These are phyloP conservation scores for Diaporthe velutina DNA, from an alignment of 2,329 filamentous ascomycete genomes.

Conservation along the genomic window DNA sequence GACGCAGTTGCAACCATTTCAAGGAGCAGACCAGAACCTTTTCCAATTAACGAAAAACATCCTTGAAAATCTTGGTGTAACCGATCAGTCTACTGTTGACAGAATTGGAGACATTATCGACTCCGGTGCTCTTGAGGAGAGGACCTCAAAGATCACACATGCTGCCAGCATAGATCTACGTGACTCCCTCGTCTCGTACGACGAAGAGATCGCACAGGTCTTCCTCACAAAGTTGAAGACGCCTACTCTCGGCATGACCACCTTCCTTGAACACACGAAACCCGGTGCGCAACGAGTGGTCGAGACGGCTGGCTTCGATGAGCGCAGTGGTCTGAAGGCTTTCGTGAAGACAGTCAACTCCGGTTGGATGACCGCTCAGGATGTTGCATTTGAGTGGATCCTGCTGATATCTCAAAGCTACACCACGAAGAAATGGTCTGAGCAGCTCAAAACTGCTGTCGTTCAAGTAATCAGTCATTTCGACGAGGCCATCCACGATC, in stretches of 20 bases:
- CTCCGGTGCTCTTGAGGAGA: constrained; percentile 63
- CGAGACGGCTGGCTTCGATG: constrained; percentile 63
- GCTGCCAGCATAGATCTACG: constrained; percentile 64
- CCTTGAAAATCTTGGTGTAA: constrained; percentile 66
- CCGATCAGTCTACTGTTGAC: constrained; percentile 60
- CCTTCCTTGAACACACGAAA: constrained; percentile 75
- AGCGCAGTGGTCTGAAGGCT: constrained; percentile 62
- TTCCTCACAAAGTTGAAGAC: constrained; percentile 67
- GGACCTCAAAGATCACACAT: constrained; percentile 61
- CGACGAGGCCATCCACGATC: constrained; percentile 65
- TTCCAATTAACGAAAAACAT: constrained; percentile 69
- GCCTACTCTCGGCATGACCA: constrained; percentile 66
- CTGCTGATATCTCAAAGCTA: constrained; percentile 65
- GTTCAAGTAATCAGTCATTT: constrained; percentile 68
- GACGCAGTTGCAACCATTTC: constrained; percentile 68
- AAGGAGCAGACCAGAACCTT: constrained; percentile 68
- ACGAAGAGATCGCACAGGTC: constrained; percentile 65
- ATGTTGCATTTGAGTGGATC: constrained; percentile 72
- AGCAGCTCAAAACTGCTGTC: constrained; percentile 67
- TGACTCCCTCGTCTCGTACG: constrained; percentile 62
- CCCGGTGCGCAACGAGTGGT: constrained; percentile 63
- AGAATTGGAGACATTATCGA: constrained; percentile 65
- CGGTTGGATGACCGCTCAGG: constrained; percentile 66
- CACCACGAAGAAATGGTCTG: constrained; percentile 66
- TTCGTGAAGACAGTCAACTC: constrained; percentile 65